Evolutionary conservation across 1,139 yeast species (phyloP), one percentile per base, ranked within the genome.

Genomic region (Groenewaldozyma sp.): DNA sequence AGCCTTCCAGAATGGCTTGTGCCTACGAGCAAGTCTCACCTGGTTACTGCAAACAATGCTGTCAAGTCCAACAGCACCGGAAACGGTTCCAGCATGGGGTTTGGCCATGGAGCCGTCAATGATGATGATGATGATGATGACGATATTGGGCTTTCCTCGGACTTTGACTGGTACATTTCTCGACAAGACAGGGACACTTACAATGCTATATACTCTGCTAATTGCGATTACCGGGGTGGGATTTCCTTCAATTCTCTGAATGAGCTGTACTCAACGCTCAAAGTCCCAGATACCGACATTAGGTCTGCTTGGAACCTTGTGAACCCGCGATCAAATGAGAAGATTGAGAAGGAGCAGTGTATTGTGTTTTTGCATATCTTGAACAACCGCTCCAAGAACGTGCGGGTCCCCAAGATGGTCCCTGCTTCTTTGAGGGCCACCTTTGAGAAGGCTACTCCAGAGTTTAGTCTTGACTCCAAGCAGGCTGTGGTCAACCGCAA

Each of bases 91-190:
- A 34, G 26, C 24, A 14, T 17, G 10, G 24, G 16, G 9, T 6
- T 11, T 18, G 18, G 20, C 18, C 26, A 32, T 17, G 37, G 39
- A 10, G 39, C 36, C 7, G n/a, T n/a, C n/a, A n/a, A n/a, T n/a
- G 28, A 40, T 22, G 45, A 43, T 16, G 38, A 43, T 34, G 67
- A 67, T 49, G 73, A 70, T 44, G 73, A 71, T 49, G 77, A 74
- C 44, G 75, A 74, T 48, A 65, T 69, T 38, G 61, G 69, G 4
- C 67, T 82, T 40, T 68, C 78, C 28, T 73, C 77, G 37, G 83
- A 82, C 53, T 83, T 91, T 56, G 95, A 88, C 56, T 91, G 98
- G 98, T 91, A 91, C 63, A 87, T 91, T 48, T 79, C 95, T 3
- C 97, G 96, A 16, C 71, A 78, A 5, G 96, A 91, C 55, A 76